Base-by-base conservation (phyloP, 2,329 filamentous ascomycete genomes). In the Stachybotrys chartarum region DNA sequence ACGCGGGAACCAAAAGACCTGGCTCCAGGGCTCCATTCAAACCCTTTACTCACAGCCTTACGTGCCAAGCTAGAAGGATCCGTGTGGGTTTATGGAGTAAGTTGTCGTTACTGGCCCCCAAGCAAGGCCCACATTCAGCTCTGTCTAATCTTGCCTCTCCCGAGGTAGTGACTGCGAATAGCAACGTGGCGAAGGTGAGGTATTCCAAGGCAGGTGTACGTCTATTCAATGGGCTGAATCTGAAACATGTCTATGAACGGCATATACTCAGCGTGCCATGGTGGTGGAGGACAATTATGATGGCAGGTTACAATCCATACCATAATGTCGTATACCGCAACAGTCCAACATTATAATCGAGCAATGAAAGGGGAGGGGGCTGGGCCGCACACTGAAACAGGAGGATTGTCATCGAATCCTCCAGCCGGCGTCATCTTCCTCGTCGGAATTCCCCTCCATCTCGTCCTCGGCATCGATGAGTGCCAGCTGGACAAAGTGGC, bases 401-500 rank as follows among this genome's bases (percentile, higher is more conserved):
- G 24, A 24, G 24, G 24, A 24, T n/a, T 47, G 45, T 60, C 56
- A 61, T 30, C 55, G 55, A 32, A 60, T 53, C 59, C 54, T 60
- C 54, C 60, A 62, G 17, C 56, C 51, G 14, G 51, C 58, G 45
- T 61, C 65, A n/a, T 58, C 63, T 30, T 72, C 69, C 30, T 68
- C 64, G 55, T 69, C 70, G 45, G 65, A 71, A 55, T 75, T 76
- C 46, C 72, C 75, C 51, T 77, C 76, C 54, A 73, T 68, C 52
- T 76, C 71, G 61, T 81, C 75, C 65, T 83, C 80, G 58, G 77
- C 70, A 60, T 83, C 80, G 39, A 77, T 69, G 54, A 82, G 70
- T 4, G 80, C 80, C 61, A 81, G 73, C 65, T 75, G 75, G 51
- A 83, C 78, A 63, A 83, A 82, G 54, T 75, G 73, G 51, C 78